Evolutionary conservation across 192 early-diverging fungal genomes (phyloP).

Genomic region (Coemansia erecta): DNA sequence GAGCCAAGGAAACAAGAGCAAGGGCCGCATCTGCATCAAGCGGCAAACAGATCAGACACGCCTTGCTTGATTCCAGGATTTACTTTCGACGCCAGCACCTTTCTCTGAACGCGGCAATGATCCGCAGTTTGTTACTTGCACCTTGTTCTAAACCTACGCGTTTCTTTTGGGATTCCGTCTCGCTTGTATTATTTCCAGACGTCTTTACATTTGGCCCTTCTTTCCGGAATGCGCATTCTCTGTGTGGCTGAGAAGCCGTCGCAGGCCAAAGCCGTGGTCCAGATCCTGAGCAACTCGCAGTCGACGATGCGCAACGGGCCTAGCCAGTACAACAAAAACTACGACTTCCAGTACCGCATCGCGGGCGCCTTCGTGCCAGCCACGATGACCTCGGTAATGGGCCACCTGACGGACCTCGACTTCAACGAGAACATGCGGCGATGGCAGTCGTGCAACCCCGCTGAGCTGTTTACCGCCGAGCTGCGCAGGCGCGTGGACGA

Average conservation of each 20-base stretch:
- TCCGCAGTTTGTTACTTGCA: no score
- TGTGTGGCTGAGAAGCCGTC: slow-evolving; percentile 97
- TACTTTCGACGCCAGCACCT: no score
- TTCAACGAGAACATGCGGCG: slow-evolving; percentile 60
- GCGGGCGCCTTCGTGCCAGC: slow-evolving; percentile 58
- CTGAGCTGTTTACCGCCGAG: slow-evolving; percentile 65
- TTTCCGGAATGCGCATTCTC: slow-evolving; percentile 66
- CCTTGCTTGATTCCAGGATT: no score
- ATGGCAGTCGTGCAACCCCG: slow-evolving; percentile 66
- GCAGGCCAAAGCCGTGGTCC: slow-evolving; percentile 77
- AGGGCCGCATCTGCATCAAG: no score
- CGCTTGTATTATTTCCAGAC: no score
- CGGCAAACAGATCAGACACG: no score
- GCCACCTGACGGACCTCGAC: slow-evolving; percentile 72
- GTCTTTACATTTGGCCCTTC: no score
- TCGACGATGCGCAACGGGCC: slow-evolving; percentile 19
- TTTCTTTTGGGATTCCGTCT: no score
- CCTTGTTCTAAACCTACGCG: no score
- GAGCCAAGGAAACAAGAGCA: no score
- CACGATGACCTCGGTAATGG: slow-evolving; percentile 79
- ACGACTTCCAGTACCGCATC: slow-evolving; percentile 67
- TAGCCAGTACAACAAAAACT: slow-evolving; percentile 77
- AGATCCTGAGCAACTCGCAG: slow-evolving; percentile 65
- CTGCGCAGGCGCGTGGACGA: slow-evolving; percentile 58
- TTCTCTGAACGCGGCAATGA: no score